Evolutionary conservation across 352 stramenopile genomes (phyloP).

Genomic region (Globisporangium paroecandrum): DNA sequence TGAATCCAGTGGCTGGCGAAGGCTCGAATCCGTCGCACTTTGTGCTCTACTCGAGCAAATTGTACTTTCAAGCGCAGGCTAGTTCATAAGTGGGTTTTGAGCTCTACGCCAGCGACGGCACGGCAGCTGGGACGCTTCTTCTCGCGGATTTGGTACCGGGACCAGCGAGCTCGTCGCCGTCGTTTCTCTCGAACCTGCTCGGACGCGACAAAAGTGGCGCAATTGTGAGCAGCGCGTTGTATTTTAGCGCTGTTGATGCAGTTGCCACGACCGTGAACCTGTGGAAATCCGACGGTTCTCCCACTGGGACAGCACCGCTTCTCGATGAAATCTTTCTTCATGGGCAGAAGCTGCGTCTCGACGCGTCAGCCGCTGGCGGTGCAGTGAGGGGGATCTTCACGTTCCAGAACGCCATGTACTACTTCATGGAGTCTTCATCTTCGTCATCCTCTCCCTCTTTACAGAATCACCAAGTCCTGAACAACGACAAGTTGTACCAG

Average conservation of each 20-base stretch:
- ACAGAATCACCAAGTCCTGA: not conserved
- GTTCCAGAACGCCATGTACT: slow-evolving; percentile 25
- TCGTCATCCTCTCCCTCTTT: not conserved
- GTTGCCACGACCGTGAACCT: slow-evolving; percentile 14
- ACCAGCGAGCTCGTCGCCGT: slow-evolving; percentile 23
- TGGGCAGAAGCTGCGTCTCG: slow-evolving; percentile 12
- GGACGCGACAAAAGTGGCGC: slow-evolving; percentile 1
- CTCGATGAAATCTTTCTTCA: slow-evolving; percentile 23
- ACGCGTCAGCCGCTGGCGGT: not conserved
- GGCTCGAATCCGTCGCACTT: slow-evolving; percentile 46
- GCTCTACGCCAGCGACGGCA: slow-evolving; percentile 64
- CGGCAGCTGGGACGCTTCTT: slow-evolving; percentile 31
- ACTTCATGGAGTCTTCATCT: slow-evolving; percentile 15
- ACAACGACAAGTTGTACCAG: slow-evolving; percentile 10
- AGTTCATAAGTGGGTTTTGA: slow-evolving; percentile 27
- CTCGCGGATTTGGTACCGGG: slow-evolving; percentile 32
- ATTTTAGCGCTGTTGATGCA: slow-evolving; percentile 24
- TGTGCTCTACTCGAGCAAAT: slow-evolving; percentile 27
- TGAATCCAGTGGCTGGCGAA: slow-evolving; percentile 25
- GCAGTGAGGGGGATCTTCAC: slow-evolving; percentile 11
- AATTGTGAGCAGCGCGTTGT: slow-evolving; percentile 21
- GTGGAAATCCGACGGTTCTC: slow-evolving; percentile 36
- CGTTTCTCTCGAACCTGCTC: slow-evolving; percentile 18
- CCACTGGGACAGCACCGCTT: slow-evolving; percentile 19
- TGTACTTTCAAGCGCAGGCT: slow-evolving; percentile 39